A percentile compares a stretch with the other conserved stretches of the same genome.
These are phyloP conservation scores for Solanum pinnatisectum DNA, from an alignment of 257 asterid species.

Conservation along the genomic window DNA sequence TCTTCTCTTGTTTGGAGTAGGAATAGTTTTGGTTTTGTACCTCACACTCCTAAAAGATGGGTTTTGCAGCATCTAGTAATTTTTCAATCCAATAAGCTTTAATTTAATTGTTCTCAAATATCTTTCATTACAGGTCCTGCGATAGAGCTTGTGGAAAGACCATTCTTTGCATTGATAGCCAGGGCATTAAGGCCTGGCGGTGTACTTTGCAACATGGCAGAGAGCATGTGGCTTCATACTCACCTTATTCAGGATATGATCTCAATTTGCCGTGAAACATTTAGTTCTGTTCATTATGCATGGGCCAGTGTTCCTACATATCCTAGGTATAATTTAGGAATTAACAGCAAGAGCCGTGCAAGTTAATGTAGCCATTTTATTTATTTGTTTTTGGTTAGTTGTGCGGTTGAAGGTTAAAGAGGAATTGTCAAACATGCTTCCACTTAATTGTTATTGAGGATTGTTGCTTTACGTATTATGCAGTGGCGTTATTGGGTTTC, in stretches of 20 bases:
- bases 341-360: not conserved
- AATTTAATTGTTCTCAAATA: not conserved
- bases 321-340: conserved; percentile 53
- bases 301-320: conserved; percentile 96
- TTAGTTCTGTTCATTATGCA: conserved; percentile 87
- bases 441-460: not conserved
- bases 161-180: conserved; percentile 77
- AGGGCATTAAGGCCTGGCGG: conserved; percentile 92
- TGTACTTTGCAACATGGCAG: conserved; percentile 96
- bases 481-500: conserved; percentile 88
- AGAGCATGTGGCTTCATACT: conserved; percentile 98
- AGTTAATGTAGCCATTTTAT: not conserved
- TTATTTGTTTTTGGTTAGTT: not conserved
- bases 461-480: conserved; percentile 5
- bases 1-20: not conserved
- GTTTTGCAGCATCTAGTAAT: not conserved
- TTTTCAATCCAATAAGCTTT: not conserved
- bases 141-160: conserved; percentile 84
- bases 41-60: not conserved
- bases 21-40: not conserved
- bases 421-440: not conserved
- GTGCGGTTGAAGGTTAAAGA: not conserved
- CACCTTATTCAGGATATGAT: conserved; percentile 91
- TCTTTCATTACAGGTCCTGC: conserved; percentile 66
- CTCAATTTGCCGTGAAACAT: conserved; percentile 59